Percentiles rank a stretch among this genome's conserved stretches.
Conservation (phyloP, 768 basidiomycete genomes). For the Lactifluus hygrophoroides region DNA sequence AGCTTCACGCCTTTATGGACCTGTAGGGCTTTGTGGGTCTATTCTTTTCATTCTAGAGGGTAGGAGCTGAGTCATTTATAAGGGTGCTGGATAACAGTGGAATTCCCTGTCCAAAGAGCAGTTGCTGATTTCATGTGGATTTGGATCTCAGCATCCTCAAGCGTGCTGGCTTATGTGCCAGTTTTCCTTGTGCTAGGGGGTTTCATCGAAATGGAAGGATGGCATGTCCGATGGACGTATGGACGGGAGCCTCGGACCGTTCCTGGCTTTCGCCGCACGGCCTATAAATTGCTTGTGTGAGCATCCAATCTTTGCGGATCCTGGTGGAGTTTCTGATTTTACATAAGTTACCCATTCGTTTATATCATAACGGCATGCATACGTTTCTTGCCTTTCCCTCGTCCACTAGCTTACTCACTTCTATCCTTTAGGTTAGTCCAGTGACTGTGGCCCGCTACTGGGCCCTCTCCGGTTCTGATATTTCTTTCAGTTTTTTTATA, state of each 20-base stretch:
- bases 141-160: slow-evolving; percentile 38
- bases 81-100: slow-evolving; percentile 46
- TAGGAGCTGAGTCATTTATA: not conserved
- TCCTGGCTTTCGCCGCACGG: slow-evolving; percentile 25
- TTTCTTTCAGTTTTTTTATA: slow-evolving; percentile 32
- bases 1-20: slow-evolving; percentile 32
- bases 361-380: slow-evolving; percentile 32
- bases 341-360: slow-evolving; percentile 37
- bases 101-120: slow-evolving; percentile 32
- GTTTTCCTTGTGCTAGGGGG: slow-evolving; percentile 37
- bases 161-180: slow-evolving; percentile 37
- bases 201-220: slow-evolving; percentile 29
- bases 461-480: slow-evolving; percentile 24
- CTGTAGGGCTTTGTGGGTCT: slow-evolving; percentile 34
- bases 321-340: not conserved
- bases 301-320: slow-evolving; percentile 14
- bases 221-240: slow-evolving; percentile 21
- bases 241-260: slow-evolving; percentile 8
- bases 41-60: not conserved
- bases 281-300: slow-evolving; percentile 42
- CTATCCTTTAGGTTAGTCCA: slow-evolving; percentile 28
- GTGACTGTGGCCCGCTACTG: slow-evolving; percentile 35
- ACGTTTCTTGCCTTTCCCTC: not conserved
- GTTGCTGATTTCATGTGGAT: slow-evolving; percentile 46
- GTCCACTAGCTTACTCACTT: not conserved